Base-by-base conservation (phyloP, 306 rosid species). In the Glycine soja region DNA sequence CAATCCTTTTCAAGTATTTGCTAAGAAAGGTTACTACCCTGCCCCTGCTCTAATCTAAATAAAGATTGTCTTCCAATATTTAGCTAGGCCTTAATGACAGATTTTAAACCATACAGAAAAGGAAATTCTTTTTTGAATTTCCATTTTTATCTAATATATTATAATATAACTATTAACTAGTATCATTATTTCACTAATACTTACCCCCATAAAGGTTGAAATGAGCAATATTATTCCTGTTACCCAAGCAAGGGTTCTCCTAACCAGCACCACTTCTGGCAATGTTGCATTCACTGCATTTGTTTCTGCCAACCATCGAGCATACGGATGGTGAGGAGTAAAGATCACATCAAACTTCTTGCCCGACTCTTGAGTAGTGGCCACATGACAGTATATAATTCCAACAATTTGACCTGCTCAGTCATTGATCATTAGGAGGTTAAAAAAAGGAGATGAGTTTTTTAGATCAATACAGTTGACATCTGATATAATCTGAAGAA, bases 391-490 rank as follows among this genome's bases (percentile, higher is more conserved):
- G 75, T 85, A 86, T 83, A 96, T 65, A 64, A 92, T 86, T 82
- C 98, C 99, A 86, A 96, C 98, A 76, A 96, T 90, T 90, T 90
- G 92, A 92, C 98, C 99, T 95, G 91, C 80, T 82, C 90, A 79
- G 38, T 46, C 46, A 59, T 78, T 64, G 72, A 84, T 59, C 62
- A 65, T 72, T 47, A 50, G 77, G 70, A 76, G 47, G 75, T 75
- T 84, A 63, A 68, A 51, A 48, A 85, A 50, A 76, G 76, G 30
- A 53, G 69, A 71, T 53, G 51, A 78, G 77, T 67, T 15, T 4
- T 52, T 10, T 12, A 57, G 52, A 70, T 54, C 54, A 68, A 70
- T 69, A 61, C 50, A 47, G 54, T 54, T 58, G 46, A 32, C 71
- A 79, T 52, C 63, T 69, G 59, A 42, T 46, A 48, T 46, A 34